Percentiles rank a stretch among this genome's conserved stretches.
These are phyloP conservation scores for Polytolypa hystricis DNA, from an alignment of 2,329 filamentous ascomycete species.

Conservation along the genomic window DNA sequence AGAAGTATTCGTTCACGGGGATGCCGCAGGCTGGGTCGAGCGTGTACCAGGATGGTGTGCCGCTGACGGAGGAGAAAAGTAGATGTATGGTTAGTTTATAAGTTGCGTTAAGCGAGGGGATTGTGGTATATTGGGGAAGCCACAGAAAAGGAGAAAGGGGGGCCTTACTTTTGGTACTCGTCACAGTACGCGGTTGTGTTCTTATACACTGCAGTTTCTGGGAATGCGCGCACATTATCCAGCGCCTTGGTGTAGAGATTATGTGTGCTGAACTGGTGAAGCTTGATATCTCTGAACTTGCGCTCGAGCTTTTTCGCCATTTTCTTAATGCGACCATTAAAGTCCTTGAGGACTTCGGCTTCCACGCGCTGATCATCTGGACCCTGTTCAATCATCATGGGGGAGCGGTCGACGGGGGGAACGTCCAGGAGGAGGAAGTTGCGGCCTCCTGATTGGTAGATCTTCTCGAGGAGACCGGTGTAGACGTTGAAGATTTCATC, in stretches of 20 bases:
- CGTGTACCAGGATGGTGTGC: constrained; percentile 5
- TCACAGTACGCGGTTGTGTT: constrained; percentile 33
- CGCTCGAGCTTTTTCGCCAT: constrained; percentile 23
- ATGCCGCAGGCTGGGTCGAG: constrained; percentile 22
- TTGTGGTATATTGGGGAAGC: no score
- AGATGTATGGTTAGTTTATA: no score
- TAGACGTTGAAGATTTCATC: constrained; percentile 31
- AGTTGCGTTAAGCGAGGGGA: no score
- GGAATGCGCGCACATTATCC: constrained; percentile 25
- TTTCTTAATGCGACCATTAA: constrained; percentile 26
- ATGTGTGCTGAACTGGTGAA: constrained; percentile 32
- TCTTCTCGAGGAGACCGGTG: constrained; percentile 28
- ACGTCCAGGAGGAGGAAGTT: constrained; percentile 48
- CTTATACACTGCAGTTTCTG: constrained; percentile 30
- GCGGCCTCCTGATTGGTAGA: constrained; percentile 41
- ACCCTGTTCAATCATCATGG: constrained; percentile 6
- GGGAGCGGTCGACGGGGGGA: constrained; percentile 28
- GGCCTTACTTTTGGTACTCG: constrained; percentile 24
- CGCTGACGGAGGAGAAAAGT: no score
- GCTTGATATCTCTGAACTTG: constrained; percentile 19
- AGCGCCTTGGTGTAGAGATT: constrained; percentile 29
- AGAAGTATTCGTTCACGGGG: constrained; percentile 37
- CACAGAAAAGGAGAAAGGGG: no score
- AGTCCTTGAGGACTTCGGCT: constrained; percentile 25
- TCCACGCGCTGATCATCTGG: constrained; percentile 7